Evolutionary conservation across 75 land plant genomes (phyloP), one percentile per base, ranked within the genome.

Genomic region (Cryptomeria japonica): DNA sequence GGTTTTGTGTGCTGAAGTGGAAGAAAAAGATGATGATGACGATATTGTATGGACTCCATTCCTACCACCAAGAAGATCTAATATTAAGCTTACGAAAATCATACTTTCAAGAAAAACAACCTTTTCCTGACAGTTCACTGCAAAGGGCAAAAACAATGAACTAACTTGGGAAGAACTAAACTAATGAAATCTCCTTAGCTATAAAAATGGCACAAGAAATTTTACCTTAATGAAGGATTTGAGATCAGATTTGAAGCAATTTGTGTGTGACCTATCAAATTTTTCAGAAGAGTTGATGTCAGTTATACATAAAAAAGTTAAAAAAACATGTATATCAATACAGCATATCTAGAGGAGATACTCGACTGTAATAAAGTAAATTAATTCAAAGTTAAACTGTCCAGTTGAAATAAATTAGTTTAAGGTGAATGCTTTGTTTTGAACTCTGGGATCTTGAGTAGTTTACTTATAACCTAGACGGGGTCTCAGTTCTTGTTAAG

Each of bases 141-240:
- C 15, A 44, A 42, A 82, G 46, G 41, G 14, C 44, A 82, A 82
- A 82, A 41, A 79, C 42, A 39, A 25, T 44, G 49, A 82, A 44
- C 13, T 42, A 44, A 46, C 51, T 42, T 44, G 84, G 31, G 41
- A 82, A 44, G n/a, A 41, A 37, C 9, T 46, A 28, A 44, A 82
- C 3, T 82, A 19, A 79, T 32, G 0, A 82, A 82, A 46, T 82
- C 3, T 42, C 51, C 84, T 82, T 82, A 28, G 12, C 13, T 41
- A 25, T 14, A 37, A 82, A 82, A n/a, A 11, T 8, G 2, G 15
- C 77, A 82, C 46, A 41, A 44, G 44, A 28, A 8, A 25, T 82
- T 44, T 44, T 82, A 82, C 84, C 84, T 82, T 31, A 12, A 44
- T 28, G 51, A 51, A 44, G 47, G 84, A 44, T 82, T 82, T 46